These are phyloP conservation scores for Elymus sibiricus DNA, from an alignment of 176 grass and related monocot genomes.

Conservation along the genomic window DNA sequence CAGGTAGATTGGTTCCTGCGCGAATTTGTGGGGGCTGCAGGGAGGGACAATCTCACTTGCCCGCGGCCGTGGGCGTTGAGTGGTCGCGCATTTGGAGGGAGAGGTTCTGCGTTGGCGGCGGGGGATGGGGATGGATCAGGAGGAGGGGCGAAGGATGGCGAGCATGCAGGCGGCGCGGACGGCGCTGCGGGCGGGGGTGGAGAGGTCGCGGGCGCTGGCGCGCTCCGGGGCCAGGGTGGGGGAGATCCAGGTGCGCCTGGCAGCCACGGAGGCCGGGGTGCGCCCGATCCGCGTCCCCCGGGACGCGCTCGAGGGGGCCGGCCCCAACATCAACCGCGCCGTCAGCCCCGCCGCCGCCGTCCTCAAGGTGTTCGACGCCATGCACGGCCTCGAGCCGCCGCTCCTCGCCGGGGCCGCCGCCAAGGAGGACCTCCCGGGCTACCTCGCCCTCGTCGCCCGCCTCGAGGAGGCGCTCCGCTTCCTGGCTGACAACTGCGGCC, in stretches of 20 bases:
- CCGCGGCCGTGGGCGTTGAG: neutral
- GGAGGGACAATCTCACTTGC: too few relatives aligned
- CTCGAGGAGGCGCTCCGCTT: constrained; percentile 84
- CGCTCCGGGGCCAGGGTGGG: constrained; percentile 9
- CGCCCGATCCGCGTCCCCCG: constrained; percentile 67
- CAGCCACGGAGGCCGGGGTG: constrained; percentile 44
- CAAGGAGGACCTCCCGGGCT: constrained; percentile 32
- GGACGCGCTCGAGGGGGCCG: constrained; percentile 44
- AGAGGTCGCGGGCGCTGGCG: constrained; percentile 47
- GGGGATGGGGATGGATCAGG: neutral
- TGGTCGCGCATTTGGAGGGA: neutral
- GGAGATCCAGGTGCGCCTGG: constrained; percentile 63
- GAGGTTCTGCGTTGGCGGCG: neutral
- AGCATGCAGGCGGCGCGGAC: constrained; percentile 44
- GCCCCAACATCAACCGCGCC: constrained; percentile 64
- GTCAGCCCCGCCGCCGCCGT: constrained; percentile 72
- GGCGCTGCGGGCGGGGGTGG: constrained; percentile 38
- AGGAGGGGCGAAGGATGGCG: constrained; percentile 1
- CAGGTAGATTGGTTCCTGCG: neutral
- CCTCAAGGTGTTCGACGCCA: constrained; percentile 94
- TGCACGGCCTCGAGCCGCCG: constrained; percentile 79
- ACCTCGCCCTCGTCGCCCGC: constrained; percentile 59
- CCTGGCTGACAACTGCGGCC: constrained; percentile 71
- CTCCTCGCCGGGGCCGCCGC: constrained; percentile 42
- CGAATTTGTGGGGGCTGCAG: neutral